Conservation (phyloP, 495 filamentous ascomycete species). For the Xylaria venustula region DNA sequence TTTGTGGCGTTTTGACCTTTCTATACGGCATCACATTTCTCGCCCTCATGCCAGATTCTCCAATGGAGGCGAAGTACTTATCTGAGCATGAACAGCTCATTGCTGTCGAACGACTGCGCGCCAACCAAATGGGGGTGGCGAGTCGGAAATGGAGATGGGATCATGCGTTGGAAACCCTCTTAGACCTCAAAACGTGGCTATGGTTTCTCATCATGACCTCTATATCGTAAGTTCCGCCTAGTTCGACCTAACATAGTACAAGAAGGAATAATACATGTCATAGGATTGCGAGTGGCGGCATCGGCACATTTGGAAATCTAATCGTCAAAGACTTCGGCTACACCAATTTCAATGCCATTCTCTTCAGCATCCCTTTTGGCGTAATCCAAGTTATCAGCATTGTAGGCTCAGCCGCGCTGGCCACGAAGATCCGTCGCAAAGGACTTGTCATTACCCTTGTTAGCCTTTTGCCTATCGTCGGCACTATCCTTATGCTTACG, state of each 20-base stretch:
- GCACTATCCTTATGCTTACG: constrained; percentile 52
- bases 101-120: constrained; percentile 54
- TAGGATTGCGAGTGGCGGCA: constrained; percentile 48
- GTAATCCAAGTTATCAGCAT: constrained; percentile 47
- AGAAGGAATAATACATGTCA: not conserved
- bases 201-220: constrained; percentile 62
- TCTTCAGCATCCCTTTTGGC: constrained; percentile 66
- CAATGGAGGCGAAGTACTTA: constrained; percentile 59
- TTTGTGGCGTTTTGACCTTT: constrained; percentile 49
- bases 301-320: constrained; percentile 62
- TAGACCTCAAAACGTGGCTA: constrained; percentile 65
- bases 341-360: constrained; percentile 57
- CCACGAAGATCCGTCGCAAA: constrained; percentile 51
- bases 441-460: constrained; percentile 55
- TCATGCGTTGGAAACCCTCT: constrained; percentile 56
- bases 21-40: constrained; percentile 35
- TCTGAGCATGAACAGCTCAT: constrained; percentile 58
- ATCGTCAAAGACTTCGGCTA: constrained; percentile 63
- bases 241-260: not conserved
- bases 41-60: constrained; percentile 59
- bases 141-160: constrained; percentile 43
- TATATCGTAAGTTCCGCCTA: constrained; percentile 34
- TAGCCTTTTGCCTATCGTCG: constrained; percentile 55
- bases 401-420: constrained; percentile 45
- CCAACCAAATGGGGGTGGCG: constrained; percentile 47